These are phyloP conservation scores for Fragaria vesca DNA, from an alignment of 306 rosid species.

Conservation along the genomic window DNA sequence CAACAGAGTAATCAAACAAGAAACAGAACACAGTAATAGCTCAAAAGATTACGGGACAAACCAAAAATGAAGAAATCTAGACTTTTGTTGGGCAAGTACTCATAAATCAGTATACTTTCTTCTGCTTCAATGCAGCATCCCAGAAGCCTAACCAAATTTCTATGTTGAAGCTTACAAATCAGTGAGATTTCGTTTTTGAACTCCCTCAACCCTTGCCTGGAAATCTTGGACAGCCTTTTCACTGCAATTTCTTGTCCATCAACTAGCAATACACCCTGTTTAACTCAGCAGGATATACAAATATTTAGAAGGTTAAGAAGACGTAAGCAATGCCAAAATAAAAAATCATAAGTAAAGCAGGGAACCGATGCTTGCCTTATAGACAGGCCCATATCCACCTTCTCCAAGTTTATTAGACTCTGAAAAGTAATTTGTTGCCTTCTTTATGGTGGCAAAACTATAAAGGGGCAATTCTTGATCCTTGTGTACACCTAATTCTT, in stretches of 20 bases:
- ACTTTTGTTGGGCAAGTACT: slow-evolving; percentile 5
- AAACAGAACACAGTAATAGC: background rate
- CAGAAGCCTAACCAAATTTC: background rate
- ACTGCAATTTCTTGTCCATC: background rate
- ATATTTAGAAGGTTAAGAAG: background rate
- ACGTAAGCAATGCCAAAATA: background rate
- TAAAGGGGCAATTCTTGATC: slow-evolving; percentile 15
- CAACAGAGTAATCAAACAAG: too few species aligned
- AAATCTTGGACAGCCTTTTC: background rate
- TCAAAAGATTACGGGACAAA: background rate
- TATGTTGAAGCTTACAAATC: background rate
- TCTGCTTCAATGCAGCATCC: slow-evolving; percentile 4
- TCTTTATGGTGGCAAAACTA: background rate
- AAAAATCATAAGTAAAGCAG: background rate
- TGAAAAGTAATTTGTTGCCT: slow-evolving; percentile 17
- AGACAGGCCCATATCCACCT: background rate
- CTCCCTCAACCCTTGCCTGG: background rate
- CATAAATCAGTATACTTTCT: background rate
- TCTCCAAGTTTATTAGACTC: slow-evolving; percentile 5
- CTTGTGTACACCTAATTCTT: background rate
- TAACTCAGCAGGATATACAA: background rate
- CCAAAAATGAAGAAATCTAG: slow-evolving; percentile 1
- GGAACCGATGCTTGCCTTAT: background rate
- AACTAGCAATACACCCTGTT: background rate
- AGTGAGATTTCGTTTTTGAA: background rate